Conservation (phyloP, 345 rosid species). For the Acer yangbiense region DNA sequence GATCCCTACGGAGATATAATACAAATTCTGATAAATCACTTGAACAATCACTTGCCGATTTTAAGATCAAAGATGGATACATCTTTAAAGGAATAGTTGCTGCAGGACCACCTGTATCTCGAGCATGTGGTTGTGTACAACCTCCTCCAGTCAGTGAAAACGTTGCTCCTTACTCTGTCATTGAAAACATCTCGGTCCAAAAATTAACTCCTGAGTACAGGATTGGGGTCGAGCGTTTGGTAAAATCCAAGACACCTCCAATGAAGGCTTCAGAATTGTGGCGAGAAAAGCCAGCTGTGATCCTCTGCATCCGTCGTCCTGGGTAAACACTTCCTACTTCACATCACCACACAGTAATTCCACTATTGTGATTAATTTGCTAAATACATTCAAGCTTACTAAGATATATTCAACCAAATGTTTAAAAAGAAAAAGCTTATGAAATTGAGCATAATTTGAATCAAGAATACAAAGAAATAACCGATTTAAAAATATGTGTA, state of each 20-base stretch:
- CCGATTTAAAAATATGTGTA: neutral
- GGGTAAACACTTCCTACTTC: slow-evolving; percentile 43
- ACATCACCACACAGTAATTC: neutral
- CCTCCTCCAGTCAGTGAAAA: slow-evolving; percentile 53
- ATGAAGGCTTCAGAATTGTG: slow-evolving; percentile 65
- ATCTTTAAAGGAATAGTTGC: slow-evolving; percentile 67
- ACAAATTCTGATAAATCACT: slow-evolving; percentile 32
- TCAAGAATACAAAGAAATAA: neutral
- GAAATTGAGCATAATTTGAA: neutral
- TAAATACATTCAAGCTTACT: neutral
- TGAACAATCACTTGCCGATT: slow-evolving; percentile 54
- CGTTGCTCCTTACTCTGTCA: slow-evolving; percentile 48
- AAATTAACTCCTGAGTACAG: slow-evolving; percentile 59
- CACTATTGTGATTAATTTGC: neutral
- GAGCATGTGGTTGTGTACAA: slow-evolving; percentile 60
- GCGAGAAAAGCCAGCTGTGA: slow-evolving; percentile 58
- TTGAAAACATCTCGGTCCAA: slow-evolving; percentile 53
- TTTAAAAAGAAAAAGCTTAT: neutral
- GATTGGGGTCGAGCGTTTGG: slow-evolving; percentile 56
- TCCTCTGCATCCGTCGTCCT: slow-evolving; percentile 63
- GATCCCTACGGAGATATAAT: slow-evolving; percentile 26
- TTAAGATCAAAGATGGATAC: slow-evolving; percentile 56
- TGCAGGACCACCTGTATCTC: slow-evolving; percentile 53
- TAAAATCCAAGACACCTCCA: slow-evolving; percentile 53
- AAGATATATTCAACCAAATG: neutral